Percentiles rank a stretch among this genome's conserved stretches.
Conservation (phyloP, 2,329 filamentous ascomycete species). For the Aspergillus fijiensis region DNA sequence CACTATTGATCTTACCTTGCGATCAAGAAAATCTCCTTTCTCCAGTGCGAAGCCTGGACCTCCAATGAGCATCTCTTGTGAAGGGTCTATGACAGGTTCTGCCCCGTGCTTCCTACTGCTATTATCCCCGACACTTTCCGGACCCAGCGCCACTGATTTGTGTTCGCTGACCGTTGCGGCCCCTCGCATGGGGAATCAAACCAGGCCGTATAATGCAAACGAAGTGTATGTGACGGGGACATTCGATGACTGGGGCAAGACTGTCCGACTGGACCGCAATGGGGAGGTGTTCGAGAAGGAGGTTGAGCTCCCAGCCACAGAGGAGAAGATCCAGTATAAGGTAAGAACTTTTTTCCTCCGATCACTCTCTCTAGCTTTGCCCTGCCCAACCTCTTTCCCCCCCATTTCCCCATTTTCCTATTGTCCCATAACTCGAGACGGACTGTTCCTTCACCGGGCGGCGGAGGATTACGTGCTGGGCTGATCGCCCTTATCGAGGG, state of each 20-base stretch:
- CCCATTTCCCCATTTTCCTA: too few species aligned
- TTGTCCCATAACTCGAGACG: too few species aligned
- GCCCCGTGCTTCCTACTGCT: conserved; percentile 1
- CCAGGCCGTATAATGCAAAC: conserved; percentile 77
- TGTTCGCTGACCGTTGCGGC: conserved; percentile 29
- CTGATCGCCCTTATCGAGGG: conserved; percentile 12
- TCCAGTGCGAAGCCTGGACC: not conserved
- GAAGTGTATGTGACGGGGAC: conserved; percentile 94
- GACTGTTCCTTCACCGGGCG: not conserved
- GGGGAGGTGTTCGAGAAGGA: conserved; percentile 74
- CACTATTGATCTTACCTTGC: not conserved
- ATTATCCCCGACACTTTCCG: not conserved
- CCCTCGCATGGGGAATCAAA: conserved; percentile 22
- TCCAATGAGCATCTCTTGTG: not conserved
- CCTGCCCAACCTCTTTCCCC: too few species aligned
- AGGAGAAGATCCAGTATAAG: conserved; percentile 89
- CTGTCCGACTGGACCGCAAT: conserved; percentile 75
- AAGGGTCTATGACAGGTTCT: not conserved
- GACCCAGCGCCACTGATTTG: conserved; percentile 8
- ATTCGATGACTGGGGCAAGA: conserved; percentile 92
- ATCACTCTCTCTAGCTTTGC: conserved; percentile 1
- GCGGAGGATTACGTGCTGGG: conserved; percentile 3
- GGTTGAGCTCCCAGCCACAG: conserved; percentile 66
- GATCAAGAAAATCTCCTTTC: not conserved
- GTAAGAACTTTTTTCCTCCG: conserved; percentile 51